Percentiles rank a stretch among this genome's conserved stretches.
These are phyloP conservation scores for Nasturtium officinale DNA, from an alignment of 345 rosid species.

Conservation along the genomic window DNA sequence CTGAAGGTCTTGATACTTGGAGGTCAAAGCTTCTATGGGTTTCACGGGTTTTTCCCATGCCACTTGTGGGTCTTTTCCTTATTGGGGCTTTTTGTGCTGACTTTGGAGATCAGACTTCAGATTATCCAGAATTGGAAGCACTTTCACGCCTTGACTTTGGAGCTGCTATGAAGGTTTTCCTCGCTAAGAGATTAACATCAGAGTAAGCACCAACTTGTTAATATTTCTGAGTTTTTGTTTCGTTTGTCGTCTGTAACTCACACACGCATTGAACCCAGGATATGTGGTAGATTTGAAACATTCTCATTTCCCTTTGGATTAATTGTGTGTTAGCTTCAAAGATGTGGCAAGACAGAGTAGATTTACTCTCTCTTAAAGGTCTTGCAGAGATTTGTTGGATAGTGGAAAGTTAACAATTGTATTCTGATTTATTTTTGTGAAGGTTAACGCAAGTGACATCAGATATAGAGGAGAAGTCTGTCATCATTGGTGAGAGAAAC, in stretches of 20 bases:
- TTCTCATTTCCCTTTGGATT: neutral
- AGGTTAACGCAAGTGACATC: slow-evolving; percentile 79
- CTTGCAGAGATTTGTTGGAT: neutral
- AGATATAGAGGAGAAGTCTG: slow-evolving; percentile 76
- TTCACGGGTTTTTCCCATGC: slow-evolving; percentile 93
- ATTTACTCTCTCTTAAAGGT: neutral
- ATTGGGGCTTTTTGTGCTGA: slow-evolving; percentile 75
- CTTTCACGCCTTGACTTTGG: slow-evolving; percentile 80
- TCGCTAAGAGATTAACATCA: slow-evolving; percentile 79
- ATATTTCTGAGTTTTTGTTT: neutral
- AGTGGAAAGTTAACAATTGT: neutral
- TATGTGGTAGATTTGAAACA: neutral
- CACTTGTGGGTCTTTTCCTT: slow-evolving; percentile 88
- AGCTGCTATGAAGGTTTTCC: slow-evolving; percentile 90
- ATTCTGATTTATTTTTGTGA: slow-evolving; percentile 18
- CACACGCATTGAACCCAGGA: too few relatives aligned
- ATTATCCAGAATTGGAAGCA: slow-evolving; percentile 83
- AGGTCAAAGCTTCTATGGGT: slow-evolving; percentile 94
- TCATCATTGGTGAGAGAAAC: slow-evolving; percentile 93
- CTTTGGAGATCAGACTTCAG: slow-evolving; percentile 58
- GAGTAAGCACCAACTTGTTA: slow-evolving; percentile 59
- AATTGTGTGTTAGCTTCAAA: neutral
- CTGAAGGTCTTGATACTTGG: slow-evolving; percentile 79
- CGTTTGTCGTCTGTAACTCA: neutral
- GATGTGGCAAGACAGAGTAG: neutral